Base-by-base conservation (phyloP, 176 grass and related monocot species). In the Coix lacrymajobi region DNA sequence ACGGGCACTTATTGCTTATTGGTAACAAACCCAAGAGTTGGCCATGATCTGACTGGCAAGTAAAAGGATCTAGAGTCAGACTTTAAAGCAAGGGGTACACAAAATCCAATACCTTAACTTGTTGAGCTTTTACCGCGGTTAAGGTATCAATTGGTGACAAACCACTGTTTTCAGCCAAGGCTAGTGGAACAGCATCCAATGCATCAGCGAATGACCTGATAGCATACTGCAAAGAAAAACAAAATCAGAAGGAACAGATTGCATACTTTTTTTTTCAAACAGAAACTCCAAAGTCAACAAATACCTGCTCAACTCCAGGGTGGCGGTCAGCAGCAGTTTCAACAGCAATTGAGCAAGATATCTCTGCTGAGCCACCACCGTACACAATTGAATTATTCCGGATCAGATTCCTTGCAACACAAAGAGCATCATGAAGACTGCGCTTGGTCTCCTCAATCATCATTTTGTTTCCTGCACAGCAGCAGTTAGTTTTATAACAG, bases 191-290 rank as follows among this genome's bases (percentile, higher is more conserved):
- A 68, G 84, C 63, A 73, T 95, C 96, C 76, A 98, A 79, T 30
- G 89, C 92, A 71, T 93, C 90, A 87, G 90, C 96, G 49, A 99
- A 99, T 11, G 91, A 91, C 87, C 93, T 98, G 80, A 98, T 91
- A 79, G 92, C 92, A 82, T 95, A 98, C 92, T 98, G 79, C 65
- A 82, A 66, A 63, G 80, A 11, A 92, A n/a, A 64, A 82, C 24
- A 44, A 4, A 56, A 13, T 68, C 4, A 81, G 51, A 51, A 57
- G 41, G 62, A 36, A 30, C 10, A 37, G 13, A 65, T 77, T 63
- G n/a, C 57, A 79, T 44, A 3, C 4, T 80, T 30, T 44, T 81
- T 24, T 85, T 33, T 24, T 85, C 40, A 85, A 43, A 9, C 13
- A 69, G 24, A 58, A 13, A 7, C 9, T 44, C 8, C 56, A 76